A percentile compares a stretch with the other conserved stretches of the same genome.
Conservation (phyloP, 83 land plant genomes). For the Picea abies region DNA sequence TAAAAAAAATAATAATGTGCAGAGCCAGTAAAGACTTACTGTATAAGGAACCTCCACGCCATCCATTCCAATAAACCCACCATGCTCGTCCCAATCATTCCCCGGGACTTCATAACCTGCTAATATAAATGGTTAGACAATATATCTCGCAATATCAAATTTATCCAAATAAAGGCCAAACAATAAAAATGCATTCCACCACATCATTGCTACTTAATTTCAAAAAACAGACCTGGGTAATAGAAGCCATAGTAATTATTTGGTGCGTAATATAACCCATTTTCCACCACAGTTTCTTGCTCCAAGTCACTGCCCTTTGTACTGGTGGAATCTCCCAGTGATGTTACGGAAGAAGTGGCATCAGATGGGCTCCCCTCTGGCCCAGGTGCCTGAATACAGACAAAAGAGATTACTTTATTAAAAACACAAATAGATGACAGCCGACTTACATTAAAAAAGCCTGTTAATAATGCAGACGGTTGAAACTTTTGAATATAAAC, state of each 20-base stretch:
- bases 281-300: slow-evolving; percentile 22
- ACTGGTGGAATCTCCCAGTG: slow-evolving; percentile 21
- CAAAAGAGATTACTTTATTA: no score
- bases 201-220: no score
- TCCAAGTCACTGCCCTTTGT: slow-evolving; percentile 29
- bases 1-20: no score
- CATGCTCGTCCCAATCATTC: slow-evolving; percentile 32
- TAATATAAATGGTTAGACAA: neutral
- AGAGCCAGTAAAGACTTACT: slow-evolving; percentile 18
- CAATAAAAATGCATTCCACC: no score
- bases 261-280: slow-evolving; percentile 2
- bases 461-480: no score
- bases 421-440: no score
- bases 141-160: neutral
- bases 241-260: slow-evolving; percentile 23
- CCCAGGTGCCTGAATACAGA: slow-evolving; percentile 8
- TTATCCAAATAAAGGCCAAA: no score
- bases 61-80: slow-evolving; percentile 23
- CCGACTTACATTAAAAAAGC: no score
- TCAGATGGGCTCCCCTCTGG: slow-evolving; percentile 19
- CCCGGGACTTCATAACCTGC: slow-evolving; percentile 32
- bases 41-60: slow-evolving; percentile 38
- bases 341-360: slow-evolving; percentile 26
- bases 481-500: no score
- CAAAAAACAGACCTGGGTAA: no score